phyloP scores from a whole-genome alignment of 768 basidiomycete genomes.

The Nidularia sp. region DNA sequence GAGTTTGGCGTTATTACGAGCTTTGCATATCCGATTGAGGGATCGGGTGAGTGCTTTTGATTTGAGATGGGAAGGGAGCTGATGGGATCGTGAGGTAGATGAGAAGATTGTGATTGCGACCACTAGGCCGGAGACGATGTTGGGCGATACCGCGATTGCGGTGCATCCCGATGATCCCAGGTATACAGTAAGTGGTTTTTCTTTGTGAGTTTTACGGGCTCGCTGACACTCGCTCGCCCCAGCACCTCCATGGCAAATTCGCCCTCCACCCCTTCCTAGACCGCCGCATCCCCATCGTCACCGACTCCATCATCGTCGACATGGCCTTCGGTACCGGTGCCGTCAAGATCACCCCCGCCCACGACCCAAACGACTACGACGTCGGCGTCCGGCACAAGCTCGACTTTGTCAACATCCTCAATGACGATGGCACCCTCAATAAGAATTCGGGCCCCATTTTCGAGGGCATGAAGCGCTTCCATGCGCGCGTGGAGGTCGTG shows the following conservation, averaged over 20 bases:
- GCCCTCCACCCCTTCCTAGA: constrained; percentile 85
- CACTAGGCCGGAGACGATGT: constrained; percentile 97
- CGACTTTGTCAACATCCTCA: constrained; percentile 90
- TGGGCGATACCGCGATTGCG: constrained; percentile 96
- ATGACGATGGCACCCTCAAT: constrained; percentile 96
- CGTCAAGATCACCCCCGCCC: constrained; percentile 98
- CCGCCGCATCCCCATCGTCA: constrained; percentile 83
- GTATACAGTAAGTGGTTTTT: constrained; percentile 45
- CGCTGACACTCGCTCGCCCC: constrained; percentile 15
- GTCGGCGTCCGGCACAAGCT: constrained; percentile 85
- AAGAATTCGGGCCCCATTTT: constrained; percentile 80
- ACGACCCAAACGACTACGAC: constrained; percentile 96
- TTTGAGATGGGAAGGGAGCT: background rate
- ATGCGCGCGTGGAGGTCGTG: constrained; percentile 80
- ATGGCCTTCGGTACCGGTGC: constrained; percentile 98
- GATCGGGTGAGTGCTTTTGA: constrained; percentile 51
- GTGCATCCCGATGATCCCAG: constrained; percentile 92
- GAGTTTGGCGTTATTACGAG: constrained; percentile 96
- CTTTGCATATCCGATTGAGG: constrained; percentile 92
- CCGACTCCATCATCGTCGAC: constrained; percentile 85
- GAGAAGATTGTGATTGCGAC: constrained; percentile 93
- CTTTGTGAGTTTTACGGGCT: too few relatives aligned
- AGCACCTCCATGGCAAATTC: constrained; percentile 92
- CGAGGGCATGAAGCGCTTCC: constrained; percentile 98
- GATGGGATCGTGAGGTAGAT: constrained; percentile 35